phyloP scores from a whole-genome alignment of 139 green algal genomes.

The Coccomyxa sp. region DNA sequence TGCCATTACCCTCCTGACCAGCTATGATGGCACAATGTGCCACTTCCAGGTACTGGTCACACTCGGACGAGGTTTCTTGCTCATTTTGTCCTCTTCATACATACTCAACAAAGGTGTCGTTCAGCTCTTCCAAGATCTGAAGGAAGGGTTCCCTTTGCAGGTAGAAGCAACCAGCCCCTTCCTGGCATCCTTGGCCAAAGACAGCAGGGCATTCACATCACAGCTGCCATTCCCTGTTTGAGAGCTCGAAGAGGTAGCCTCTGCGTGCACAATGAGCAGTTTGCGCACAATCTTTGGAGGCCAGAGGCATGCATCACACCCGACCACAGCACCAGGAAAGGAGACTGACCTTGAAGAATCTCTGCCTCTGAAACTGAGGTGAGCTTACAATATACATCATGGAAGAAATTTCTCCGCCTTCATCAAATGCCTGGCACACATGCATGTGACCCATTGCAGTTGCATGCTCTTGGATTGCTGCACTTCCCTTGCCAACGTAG shows the following conservation, averaged over 20 bases:
- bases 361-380: no score
- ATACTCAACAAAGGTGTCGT: neutral
- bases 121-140: neutral
- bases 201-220: neutral
- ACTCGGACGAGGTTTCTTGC: neutral
- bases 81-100: neutral
- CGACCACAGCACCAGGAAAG: no score
- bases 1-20: constrained; percentile 7
- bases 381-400: no score
- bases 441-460: no score
- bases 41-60: neutral
- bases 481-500: no score
- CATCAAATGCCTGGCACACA: no score
- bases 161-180: constrained; percentile 13
- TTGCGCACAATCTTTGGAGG: no score
- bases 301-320: no score
- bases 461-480: no score
- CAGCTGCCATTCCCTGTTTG: neutral
- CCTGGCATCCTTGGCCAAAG: constrained; percentile 3
- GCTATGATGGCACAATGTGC: constrained; percentile 8
- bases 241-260: neutral
- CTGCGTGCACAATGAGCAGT: neutral
- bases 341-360: no score
- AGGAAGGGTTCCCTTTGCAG: constrained; percentile 1
- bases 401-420: no score